These are phyloP conservation scores for Bisporella sp. DNA, from an alignment of 2,329 filamentous ascomycete genomes.

Conservation along the genomic window DNA sequence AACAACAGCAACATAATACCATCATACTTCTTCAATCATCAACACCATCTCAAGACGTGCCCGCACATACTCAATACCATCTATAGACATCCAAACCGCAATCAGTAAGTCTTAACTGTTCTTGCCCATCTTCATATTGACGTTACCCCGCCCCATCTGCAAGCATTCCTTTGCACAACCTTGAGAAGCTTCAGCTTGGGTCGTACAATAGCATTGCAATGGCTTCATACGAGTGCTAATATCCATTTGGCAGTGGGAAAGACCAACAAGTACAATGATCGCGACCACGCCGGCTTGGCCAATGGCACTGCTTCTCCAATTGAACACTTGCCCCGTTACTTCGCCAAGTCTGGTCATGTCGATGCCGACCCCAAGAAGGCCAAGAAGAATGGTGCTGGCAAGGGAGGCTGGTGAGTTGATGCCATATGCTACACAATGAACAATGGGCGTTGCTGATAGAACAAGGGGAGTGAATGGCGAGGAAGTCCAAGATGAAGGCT, in stretches of 20 bases:
- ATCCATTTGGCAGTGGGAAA: constrained; percentile 69
- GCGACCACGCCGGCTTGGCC: constrained; percentile 66
- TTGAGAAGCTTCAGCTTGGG: background rate
- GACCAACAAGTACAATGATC: constrained; percentile 92
- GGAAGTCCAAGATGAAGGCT: constrained; percentile 76
- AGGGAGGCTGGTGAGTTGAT: constrained; percentile 78
- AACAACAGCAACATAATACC: background rate
- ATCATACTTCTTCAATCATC: background rate
- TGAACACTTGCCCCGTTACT: constrained; percentile 82
- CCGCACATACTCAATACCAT: background rate
- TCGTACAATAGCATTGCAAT: constrained; percentile 10
- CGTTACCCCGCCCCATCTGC: constrained; percentile 11
- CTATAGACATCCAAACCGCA: constrained; percentile 8
- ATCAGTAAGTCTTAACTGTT: constrained; percentile 19
- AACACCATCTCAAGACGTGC: background rate
- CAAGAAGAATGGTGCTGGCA: constrained; percentile 93
- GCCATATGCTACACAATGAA: constrained; percentile 1
- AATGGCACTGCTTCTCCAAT: constrained; percentile 49
- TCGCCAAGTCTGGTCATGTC: constrained; percentile 77
- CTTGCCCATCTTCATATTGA: constrained; percentile 3
- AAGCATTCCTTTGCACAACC: constrained; percentile 6
- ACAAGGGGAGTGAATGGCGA: constrained; percentile 75
- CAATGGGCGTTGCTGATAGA: constrained; percentile 10
- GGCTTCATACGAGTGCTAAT: constrained; percentile 10
- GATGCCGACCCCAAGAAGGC: constrained; percentile 84